Conservation (phyloP, 805 yeast species). For the Suhomyces vadensis region DNA sequence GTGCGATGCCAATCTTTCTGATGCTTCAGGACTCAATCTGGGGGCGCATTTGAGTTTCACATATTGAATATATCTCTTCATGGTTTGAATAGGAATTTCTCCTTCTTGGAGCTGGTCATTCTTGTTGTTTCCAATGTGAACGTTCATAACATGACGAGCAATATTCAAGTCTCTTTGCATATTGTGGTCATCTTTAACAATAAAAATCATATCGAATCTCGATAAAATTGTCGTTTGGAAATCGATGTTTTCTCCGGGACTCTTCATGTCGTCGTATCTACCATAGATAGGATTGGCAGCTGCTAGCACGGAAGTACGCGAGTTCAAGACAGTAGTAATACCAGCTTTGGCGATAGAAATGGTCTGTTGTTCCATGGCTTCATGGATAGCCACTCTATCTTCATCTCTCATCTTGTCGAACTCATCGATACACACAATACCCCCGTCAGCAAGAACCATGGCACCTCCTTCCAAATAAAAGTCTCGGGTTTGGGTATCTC, state of each 20-base stretch:
- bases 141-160: constrained; percentile 92
- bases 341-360: constrained; percentile 99
- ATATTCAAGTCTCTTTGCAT: constrained; percentile 81
- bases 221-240: constrained; percentile 96
- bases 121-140: constrained; percentile 79
- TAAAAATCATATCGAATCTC: constrained; percentile 97
- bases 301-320: constrained; percentile 94
- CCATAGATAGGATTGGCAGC: constrained; percentile 99
- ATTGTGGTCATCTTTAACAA: constrained; percentile 93
- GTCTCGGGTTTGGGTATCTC: constrained; percentile 85
- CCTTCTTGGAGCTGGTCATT: constrained; percentile 55
- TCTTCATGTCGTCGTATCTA: constrained; percentile 90
- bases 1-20: constrained; percentile 86
- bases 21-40: constrained; percentile 80
- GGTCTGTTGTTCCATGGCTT: constrained; percentile 99
- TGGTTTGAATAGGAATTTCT: constrained; percentile 84
- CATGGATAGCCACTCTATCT: constrained; percentile 98
- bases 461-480: constrained; percentile 99
- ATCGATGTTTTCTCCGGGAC: constrained; percentile 97
- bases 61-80: constrained; percentile 91
- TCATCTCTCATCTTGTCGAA: constrained; percentile 99
- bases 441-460: constrained; percentile 99
- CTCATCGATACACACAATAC: constrained; percentile 98
- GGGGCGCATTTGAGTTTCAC: constrained; percentile 93
- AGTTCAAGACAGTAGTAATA: constrained; percentile 92